Evolutionary conservation across 2,329 filamentous ascomycete genomes (phyloP).

Genomic region (Sarocladium brachiariae): DNA sequence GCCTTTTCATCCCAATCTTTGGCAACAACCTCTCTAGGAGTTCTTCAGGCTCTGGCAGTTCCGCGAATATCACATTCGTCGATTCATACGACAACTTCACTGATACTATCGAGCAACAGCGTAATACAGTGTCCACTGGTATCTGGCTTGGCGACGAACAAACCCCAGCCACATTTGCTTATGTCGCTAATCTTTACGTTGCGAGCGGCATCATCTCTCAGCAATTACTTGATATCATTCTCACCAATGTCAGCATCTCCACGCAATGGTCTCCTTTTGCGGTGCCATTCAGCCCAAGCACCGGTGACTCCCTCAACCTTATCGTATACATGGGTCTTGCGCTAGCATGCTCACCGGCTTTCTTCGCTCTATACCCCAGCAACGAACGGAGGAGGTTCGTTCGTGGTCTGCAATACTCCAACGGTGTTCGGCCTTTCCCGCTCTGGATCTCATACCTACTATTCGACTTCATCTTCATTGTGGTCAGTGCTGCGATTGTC

Average conservation of each 20-base stretch:
- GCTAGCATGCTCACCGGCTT: slow-evolving; percentile 71
- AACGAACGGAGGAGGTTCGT: slow-evolving; percentile 73
- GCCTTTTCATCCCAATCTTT: slow-evolving; percentile 36
- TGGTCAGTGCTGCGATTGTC: slow-evolving; percentile 57
- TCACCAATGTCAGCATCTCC: slow-evolving; percentile 61
- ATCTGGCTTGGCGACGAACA: slow-evolving; percentile 64
- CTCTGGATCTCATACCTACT: slow-evolving; percentile 77
- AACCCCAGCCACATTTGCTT: slow-evolving; percentile 61
- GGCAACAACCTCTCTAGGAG: slow-evolving; percentile 12
- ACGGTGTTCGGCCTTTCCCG: slow-evolving; percentile 74
- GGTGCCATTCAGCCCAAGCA: slow-evolving; percentile 59
- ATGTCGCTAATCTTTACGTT: slow-evolving; percentile 56
- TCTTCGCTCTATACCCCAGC: slow-evolving; percentile 87
- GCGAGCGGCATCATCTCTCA: slow-evolving; percentile 55
- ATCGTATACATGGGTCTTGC: slow-evolving; percentile 77
- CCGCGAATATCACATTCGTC: slow-evolving; percentile 39
- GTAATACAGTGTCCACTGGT: slow-evolving; percentile 64
- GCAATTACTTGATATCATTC: slow-evolving; percentile 58
- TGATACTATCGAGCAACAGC: slow-evolving; percentile 53
- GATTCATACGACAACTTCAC: slow-evolving; percentile 64
- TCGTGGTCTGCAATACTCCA: slow-evolving; percentile 81
- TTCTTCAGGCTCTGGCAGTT: slow-evolving; percentile 13
- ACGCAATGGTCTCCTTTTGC: slow-evolving; percentile 72
- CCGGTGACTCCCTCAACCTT: slow-evolving; percentile 69
- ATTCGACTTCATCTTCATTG: slow-evolving; percentile 73